A percentile compares a stretch with the other conserved stretches of the same genome.
Conservation (phyloP, 495 filamentous ascomycete genomes). For the Penicillium canescens region DNA sequence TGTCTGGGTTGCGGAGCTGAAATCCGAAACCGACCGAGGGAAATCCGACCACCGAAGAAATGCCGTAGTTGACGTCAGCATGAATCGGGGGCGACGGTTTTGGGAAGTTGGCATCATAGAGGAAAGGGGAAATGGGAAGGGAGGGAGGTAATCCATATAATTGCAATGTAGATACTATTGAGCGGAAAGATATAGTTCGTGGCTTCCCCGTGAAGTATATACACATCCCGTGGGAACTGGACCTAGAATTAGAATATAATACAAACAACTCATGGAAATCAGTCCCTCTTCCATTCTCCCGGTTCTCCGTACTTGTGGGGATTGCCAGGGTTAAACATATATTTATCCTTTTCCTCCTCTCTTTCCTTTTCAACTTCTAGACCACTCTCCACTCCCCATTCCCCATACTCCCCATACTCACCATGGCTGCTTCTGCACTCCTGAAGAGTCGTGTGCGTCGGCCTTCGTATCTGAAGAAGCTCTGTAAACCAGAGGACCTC, state of each 20-base stretch:
- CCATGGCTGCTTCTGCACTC: constrained; percentile 65
- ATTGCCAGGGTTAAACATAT: constrained; percentile 22
- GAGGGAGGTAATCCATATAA: no score
- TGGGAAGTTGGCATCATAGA: constrained; percentile 1
- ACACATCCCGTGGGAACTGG: neutral
- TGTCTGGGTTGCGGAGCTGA: neutral
- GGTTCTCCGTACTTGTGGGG: constrained; percentile 1
- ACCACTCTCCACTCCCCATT: constrained; percentile 10
- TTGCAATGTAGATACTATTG: no score
- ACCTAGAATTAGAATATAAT: neutral
- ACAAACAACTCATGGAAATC: no score
- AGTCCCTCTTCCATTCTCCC: constrained; percentile 20
- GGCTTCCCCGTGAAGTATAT: neutral
- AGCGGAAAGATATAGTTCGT: no score
- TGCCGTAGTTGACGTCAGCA: constrained; percentile 12
- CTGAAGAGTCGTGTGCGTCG: constrained; percentile 73
- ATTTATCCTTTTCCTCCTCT: constrained; percentile 19
- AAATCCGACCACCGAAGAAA: neutral
- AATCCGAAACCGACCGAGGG: neutral
- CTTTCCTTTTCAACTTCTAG: constrained; percentile 7
- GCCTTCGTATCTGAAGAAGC: constrained; percentile 76
- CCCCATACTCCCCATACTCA: constrained; percentile 4
- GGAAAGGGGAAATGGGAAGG: neutral
- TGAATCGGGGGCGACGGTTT: constrained; percentile 3
- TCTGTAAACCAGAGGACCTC: constrained; percentile 77